Evolutionary conservation across 2,329 filamentous ascomycete genomes (phyloP).

Genomic region (Colletotrichum tropicicola): DNA sequence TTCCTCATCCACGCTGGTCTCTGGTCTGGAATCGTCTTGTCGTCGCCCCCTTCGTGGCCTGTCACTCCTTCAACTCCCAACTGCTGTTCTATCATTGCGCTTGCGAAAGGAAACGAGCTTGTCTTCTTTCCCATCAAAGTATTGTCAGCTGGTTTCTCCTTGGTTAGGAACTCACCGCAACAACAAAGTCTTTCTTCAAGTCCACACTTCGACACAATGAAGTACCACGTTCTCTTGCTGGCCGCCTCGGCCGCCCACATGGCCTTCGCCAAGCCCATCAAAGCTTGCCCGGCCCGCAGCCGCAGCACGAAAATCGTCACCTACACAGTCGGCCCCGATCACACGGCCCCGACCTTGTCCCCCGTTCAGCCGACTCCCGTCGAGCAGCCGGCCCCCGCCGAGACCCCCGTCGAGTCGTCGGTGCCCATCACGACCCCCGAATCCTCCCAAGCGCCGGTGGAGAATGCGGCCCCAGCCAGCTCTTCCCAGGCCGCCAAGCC

Average conservation of each 20-base stretch:
- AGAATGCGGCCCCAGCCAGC: background rate
- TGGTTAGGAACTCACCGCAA: background rate
- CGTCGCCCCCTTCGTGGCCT: background rate
- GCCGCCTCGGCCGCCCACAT: conserved; percentile 27
- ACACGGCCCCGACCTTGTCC: background rate
- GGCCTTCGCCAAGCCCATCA: conserved; percentile 26
- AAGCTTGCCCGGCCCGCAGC: conserved; percentile 3
- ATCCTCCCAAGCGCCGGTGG: background rate
- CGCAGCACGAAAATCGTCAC: conserved; percentile 16
- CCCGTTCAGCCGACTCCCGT: conserved; percentile 13
- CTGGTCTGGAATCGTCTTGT: conserved; percentile 4
- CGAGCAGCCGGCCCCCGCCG: conserved; percentile 3
- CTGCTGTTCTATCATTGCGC: conserved; percentile 9
- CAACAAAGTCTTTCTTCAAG: background rate
- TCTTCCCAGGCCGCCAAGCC: background rate
- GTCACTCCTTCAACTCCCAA: conserved; percentile 16
- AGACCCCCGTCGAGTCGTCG: conserved; percentile 4
- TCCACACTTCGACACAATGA: conserved; percentile 28
- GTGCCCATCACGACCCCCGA: conserved; percentile 3
- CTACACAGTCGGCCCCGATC: background rate
- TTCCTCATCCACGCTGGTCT: conserved; percentile 20
- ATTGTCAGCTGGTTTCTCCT: conserved; percentile 4
- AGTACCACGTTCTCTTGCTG: conserved; percentile 28
- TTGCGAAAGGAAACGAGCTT: background rate
- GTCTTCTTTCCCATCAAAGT: background rate